Percentiles rank a stretch among this genome's conserved stretches.
Evolutionary conservation across 345 rosid genomes (phyloP).

Genomic region (Erysimum cheiranthoides): DNA sequence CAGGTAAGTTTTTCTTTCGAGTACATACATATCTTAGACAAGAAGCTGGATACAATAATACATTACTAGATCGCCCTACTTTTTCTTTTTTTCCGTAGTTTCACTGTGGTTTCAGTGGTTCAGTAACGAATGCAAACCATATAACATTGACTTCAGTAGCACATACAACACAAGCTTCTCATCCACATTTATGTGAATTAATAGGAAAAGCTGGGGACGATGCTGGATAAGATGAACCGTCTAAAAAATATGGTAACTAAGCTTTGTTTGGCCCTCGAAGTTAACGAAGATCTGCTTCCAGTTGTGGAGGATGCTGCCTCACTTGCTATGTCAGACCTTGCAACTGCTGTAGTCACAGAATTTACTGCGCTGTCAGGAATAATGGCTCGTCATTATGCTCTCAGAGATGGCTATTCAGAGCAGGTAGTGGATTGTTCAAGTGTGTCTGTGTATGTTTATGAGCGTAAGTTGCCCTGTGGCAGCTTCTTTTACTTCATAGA

Average conservation of each 20-base stretch:
- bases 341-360: slow-evolving; percentile 90
- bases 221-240: slow-evolving; percentile 86
- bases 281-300: slow-evolving; percentile 59
- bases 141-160: slow-evolving; percentile 2
- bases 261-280: slow-evolving; percentile 59
- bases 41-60: background rate
- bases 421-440: slow-evolving; percentile 59
- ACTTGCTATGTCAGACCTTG: slow-evolving; percentile 97
- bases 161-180: slow-evolving; percentile 8
- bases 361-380: slow-evolving; percentile 91
- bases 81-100: slow-evolving; percentile 1
- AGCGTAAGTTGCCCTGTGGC: background rate
- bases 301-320: slow-evolving; percentile 79
- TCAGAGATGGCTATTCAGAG: slow-evolving; percentile 83
- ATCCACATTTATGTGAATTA: slow-evolving; percentile 36
- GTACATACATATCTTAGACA: slow-evolving; percentile 14
- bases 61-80: slow-evolving; percentile 8
- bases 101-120: slow-evolving; percentile 20
- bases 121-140: slow-evolving; percentile 11
- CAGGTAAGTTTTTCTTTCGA: slow-evolving; percentile 66
- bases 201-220: slow-evolving; percentile 95
- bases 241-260: slow-evolving; percentile 60
- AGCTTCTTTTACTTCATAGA: background rate
- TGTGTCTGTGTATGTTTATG: slow-evolving; percentile 20
- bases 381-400: slow-evolving; percentile 98